phyloP scores from a whole-genome alignment of 495 filamentous ascomycete species.

The Trichoderma gamsii region DNA sequence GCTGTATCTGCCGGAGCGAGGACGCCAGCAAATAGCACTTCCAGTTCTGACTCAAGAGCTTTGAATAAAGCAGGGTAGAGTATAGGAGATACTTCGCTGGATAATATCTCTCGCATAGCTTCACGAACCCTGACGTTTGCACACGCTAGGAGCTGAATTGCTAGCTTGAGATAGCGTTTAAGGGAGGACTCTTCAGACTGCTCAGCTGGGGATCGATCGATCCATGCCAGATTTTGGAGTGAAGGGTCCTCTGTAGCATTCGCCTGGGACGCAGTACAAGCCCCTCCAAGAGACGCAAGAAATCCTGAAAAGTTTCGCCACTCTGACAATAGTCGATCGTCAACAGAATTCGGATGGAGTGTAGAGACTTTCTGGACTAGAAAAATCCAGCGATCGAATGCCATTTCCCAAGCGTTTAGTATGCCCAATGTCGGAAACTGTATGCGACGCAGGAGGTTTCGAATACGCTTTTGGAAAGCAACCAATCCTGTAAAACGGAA shows the following conservation, averaged over 20 bases:
- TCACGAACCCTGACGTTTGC: slow-evolving; percentile 56
- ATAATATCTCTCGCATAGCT: slow-evolving; percentile 56
- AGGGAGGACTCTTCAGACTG: slow-evolving; percentile 52
- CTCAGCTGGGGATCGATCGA: slow-evolving; percentile 53
- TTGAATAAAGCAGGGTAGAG: slow-evolving; percentile 56
- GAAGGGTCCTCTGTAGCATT: slow-evolving; percentile 48
- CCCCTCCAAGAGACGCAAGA: slow-evolving; percentile 58
- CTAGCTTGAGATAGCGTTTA: slow-evolving; percentile 53
- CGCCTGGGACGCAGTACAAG: slow-evolving; percentile 56
- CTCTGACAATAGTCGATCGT: slow-evolving; percentile 50
- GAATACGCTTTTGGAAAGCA: slow-evolving; percentile 58
- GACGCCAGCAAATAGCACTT: slow-evolving; percentile 47
- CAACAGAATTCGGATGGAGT: slow-evolving; percentile 38
- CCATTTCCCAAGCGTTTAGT: slow-evolving; percentile 56
- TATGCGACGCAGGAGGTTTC: slow-evolving; percentile 51
- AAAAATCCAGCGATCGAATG: slow-evolving; percentile 55
- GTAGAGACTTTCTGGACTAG: slow-evolving; percentile 54
- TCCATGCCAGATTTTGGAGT: slow-evolving; percentile 54
- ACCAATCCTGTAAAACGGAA: slow-evolving; percentile 61
- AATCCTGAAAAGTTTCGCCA: slow-evolving; percentile 64
- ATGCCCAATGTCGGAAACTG: slow-evolving; percentile 54
- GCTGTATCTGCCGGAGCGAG: slow-evolving; percentile 44
- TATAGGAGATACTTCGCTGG: slow-evolving; percentile 51
- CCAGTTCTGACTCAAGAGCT: slow-evolving; percentile 55
- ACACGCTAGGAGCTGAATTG: slow-evolving; percentile 56